A percentile compares a stretch with the other conserved stretches of the same genome.
Conservation (phyloP, 345 rosid species). For the Trapa bicornis region DNA sequence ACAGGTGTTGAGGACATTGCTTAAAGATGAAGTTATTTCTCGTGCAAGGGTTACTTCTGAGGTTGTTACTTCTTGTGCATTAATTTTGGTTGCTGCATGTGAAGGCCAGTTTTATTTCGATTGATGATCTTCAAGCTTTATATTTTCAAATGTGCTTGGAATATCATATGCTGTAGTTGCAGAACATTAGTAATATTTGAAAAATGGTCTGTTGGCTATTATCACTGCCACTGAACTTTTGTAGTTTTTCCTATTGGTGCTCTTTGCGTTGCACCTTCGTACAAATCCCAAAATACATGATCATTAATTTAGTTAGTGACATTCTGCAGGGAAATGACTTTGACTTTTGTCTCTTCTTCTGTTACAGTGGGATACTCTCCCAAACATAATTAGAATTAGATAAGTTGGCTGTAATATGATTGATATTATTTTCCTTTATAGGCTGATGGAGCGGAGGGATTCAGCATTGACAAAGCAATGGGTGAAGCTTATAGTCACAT, state of each 20-base stretch:
- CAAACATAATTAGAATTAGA: neutral
- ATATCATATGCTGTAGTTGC: neutral
- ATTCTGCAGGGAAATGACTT: neutral
- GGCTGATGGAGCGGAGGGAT: conserved; percentile 51
- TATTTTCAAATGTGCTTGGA: neutral
- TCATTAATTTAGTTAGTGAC: neutral
- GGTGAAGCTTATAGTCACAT: conserved; percentile 62
- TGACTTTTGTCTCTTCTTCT: neutral
- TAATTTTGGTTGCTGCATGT: neutral
- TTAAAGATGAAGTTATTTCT: conserved; percentile 52
- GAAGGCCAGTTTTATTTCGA: neutral
- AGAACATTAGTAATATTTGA: neutral
- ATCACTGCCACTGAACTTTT: neutral
- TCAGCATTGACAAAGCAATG: conserved; percentile 51
- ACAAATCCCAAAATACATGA: neutral
- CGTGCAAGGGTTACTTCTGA: conserved; percentile 57
- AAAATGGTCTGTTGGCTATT: neutral
- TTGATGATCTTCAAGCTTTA: neutral
- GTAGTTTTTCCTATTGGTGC: neutral
- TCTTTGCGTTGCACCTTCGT: neutral
- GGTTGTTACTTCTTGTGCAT: conserved; percentile 21
- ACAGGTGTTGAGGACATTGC: conserved; percentile 78
- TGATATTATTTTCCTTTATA: conserved; percentile 9
- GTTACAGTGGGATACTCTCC: neutral
- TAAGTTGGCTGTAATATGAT: neutral